phyloP scores from a whole-genome alignment of 2,329 filamentous ascomycete genomes.

The Fusarium tricinctum region DNA sequence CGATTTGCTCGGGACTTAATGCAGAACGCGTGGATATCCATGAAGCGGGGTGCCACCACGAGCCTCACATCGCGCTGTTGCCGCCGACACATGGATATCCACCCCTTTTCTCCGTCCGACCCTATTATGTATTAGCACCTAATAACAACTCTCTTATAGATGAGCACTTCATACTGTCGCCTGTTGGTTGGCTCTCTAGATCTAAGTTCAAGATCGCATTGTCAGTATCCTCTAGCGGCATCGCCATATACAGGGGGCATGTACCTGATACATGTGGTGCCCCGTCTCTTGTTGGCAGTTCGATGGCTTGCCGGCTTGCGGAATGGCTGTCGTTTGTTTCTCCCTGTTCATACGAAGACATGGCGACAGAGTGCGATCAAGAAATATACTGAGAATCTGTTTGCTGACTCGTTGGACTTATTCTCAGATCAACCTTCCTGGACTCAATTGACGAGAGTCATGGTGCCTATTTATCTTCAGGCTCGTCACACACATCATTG shows the following conservation, averaged over 20 bases:
- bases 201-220: neutral
- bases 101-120: neutral
- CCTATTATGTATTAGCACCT: neutral
- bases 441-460: neutral
- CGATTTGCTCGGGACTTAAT: neutral
- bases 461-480: slow-evolving; percentile 28
- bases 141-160: neutral
- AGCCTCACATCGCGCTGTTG: slow-evolving; percentile 14
- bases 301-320: neutral
- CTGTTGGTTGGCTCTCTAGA: neutral
- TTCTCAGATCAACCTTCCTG: neutral
- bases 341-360: slow-evolving; percentile 1
- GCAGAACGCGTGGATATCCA: neutral
- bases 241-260: neutral
- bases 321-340: neutral
- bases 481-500: neutral
- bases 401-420: slow-evolving; percentile 1
- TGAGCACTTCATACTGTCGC: neutral
- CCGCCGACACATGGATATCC: neutral
- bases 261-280: slow-evolving; percentile 2
- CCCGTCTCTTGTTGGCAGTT: neutral
- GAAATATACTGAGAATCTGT: neutral
- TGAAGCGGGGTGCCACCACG: slow-evolving; percentile 14
- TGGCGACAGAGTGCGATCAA: neutral
- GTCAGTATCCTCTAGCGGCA: neutral